These are phyloP conservation scores for Geotrichum bryndzae DNA, from an alignment of 1,139 yeast genomes.

Conservation along the genomic window DNA sequence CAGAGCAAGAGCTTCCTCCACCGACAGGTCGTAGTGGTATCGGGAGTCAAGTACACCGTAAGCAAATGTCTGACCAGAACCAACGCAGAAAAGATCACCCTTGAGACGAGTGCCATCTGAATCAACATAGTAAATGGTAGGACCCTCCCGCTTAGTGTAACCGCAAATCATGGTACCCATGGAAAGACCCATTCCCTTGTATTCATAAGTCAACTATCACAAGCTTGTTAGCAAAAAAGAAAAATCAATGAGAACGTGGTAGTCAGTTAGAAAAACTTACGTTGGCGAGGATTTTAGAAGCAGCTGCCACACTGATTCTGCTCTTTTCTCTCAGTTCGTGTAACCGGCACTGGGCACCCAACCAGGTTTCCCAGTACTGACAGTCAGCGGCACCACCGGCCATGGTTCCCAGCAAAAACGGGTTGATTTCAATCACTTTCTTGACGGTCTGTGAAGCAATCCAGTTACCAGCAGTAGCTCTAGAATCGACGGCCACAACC, in stretches of 20 bases:
- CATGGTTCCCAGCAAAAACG: conserved; percentile 92
- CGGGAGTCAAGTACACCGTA: conserved; percentile 95
- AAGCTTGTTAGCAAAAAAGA: neutral
- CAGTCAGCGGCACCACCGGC: conserved; percentile 99
- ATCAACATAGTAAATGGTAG: conserved; percentile 92
- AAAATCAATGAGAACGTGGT: neutral
- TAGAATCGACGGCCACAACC: conserved; percentile 90
- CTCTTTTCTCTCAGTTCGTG: conserved; percentile 93
- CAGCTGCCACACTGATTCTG: conserved; percentile 93
- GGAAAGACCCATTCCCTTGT: conserved; percentile 96
- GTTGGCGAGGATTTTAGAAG: conserved; percentile 86
- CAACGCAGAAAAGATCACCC: conserved; percentile 95
- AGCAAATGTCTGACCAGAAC: conserved; percentile 99
- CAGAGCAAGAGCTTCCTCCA: conserved; percentile 87
- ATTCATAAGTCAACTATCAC: conserved; percentile 64
- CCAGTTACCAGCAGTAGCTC: conserved; percentile 99
- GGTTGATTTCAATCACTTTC: conserved; percentile 94
- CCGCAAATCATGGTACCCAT: conserved; percentile 99
- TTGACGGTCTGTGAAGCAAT: conserved; percentile 97
- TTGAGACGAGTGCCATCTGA: conserved; percentile 94
- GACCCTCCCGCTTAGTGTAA: conserved; percentile 89
- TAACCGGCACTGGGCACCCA: conserved; percentile 92
- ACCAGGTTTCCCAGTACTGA: conserved; percentile 99
- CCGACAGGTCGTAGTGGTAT: conserved; percentile 80
- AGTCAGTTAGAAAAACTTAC: conserved; percentile 1